Evolutionary conservation across 495 filamentous ascomycete genomes (phyloP).

Genomic region (Pyronema domesticum): DNA sequence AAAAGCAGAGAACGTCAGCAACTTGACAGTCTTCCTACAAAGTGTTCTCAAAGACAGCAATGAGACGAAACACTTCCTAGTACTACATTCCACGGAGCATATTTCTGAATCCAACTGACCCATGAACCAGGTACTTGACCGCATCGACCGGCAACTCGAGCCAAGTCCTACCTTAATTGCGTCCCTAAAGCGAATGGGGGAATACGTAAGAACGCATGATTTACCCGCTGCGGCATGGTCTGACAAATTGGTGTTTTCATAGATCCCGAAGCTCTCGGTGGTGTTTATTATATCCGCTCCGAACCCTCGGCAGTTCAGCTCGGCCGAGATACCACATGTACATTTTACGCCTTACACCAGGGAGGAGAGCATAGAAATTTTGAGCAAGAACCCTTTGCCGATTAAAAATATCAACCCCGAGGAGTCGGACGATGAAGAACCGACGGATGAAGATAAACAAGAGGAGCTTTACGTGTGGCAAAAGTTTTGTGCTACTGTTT

Average conservation of each 20-base stretch:
- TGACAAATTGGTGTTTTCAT: background rate
- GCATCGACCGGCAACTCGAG: slow-evolving; percentile 76
- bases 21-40: slow-evolving; percentile 51
- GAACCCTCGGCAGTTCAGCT: slow-evolving; percentile 50
- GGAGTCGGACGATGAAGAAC: slow-evolving; percentile 13
- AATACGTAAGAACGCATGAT: slow-evolving; percentile 39
- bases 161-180: slow-evolving; percentile 61
- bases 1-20: slow-evolving; percentile 60
- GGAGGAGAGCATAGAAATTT: slow-evolving; percentile 53
- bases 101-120: background rate
- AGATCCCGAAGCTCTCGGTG: slow-evolving; percentile 68
- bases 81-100: background rate
- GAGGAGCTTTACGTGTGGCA: slow-evolving; percentile 52
- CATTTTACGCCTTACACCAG: slow-evolving; percentile 76
- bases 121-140: slow-evolving; percentile 43
- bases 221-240: background rate
- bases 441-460: slow-evolving; percentile 12
- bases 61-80: slow-evolving; percentile 19
- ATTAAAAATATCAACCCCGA: slow-evolving; percentile 24
- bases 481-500: slow-evolving; percentile 53
- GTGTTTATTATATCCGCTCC: slow-evolving; percentile 64
- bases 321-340: slow-evolving; percentile 56
- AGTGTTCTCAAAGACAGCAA: slow-evolving; percentile 35
- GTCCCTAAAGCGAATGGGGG: slow-evolving; percentile 60
- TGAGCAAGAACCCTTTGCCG: slow-evolving; percentile 34